phyloP scores from a whole-genome alignment of 306 rosid genomes.

The Biancaea sappan region DNA sequence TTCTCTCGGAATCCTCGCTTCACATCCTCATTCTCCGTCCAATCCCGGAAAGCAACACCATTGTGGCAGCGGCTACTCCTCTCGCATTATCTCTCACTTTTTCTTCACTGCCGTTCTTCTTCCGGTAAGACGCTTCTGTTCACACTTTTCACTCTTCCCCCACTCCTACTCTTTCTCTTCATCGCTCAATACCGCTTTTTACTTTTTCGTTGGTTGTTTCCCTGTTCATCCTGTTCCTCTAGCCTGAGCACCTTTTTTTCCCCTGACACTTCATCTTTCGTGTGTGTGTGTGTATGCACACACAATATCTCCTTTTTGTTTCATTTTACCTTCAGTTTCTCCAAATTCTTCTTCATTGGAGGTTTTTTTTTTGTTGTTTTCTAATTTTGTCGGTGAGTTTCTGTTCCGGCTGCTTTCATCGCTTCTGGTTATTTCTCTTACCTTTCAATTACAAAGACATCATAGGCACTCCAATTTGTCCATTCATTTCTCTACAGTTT shows the following conservation, averaged over 20 bases:
- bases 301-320: not conserved
- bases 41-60: constrained; percentile 18
- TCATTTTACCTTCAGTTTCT: constrained; percentile 1
- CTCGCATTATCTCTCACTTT: not conserved
- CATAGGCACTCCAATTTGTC: not conserved
- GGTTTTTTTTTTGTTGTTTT: not conserved
- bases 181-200: constrained; percentile 5
- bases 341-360: constrained; percentile 27
- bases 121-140: constrained; percentile 52
- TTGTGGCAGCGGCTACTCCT: not conserved
- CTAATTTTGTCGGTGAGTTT: constrained; percentile 51
- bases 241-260: not conserved
- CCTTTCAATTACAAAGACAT: constrained; percentile 4
- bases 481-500: not conserved
- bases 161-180: not conserved
- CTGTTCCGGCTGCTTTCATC: constrained; percentile 28
- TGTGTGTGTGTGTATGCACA: too few species aligned
- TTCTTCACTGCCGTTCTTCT: constrained; percentile 27
- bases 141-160: constrained; percentile 10
- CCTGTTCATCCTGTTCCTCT: not conserved
- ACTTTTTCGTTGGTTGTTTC: not conserved
- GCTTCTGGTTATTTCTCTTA: not conserved
- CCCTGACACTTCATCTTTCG: not conserved
- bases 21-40: constrained; percentile 44
- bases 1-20: not conserved